phyloP scores from a whole-genome alignment of 129 eudicot species.

The Chrysanthemum makinoi region DNA sequence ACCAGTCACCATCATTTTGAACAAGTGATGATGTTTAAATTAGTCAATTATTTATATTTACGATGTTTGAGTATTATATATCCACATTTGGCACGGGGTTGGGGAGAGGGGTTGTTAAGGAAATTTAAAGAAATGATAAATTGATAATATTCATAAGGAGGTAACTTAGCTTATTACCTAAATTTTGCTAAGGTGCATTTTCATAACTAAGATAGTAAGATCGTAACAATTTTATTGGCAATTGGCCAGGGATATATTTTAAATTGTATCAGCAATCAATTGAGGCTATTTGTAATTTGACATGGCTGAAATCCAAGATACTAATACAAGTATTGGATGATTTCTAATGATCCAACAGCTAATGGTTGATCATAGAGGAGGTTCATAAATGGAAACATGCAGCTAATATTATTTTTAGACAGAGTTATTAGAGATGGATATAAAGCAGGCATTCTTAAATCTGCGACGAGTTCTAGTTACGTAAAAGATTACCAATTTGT shows the following conservation, averaged over 20 bases:
- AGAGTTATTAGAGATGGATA: slow-evolving; percentile 62
- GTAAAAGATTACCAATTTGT: slow-evolving; percentile 58
- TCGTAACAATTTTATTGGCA: no score
- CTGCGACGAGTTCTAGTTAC: slow-evolving; percentile 59
- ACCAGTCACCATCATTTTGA: no score
- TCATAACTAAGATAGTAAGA: no score
- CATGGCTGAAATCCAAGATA: slow-evolving; percentile 61
- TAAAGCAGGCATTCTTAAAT: slow-evolving; percentile 64
- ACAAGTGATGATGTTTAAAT: no score
- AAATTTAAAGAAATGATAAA: no score
- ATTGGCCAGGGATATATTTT: not conserved
- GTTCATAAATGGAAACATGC: slow-evolving; percentile 55
- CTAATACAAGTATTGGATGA: slow-evolving; percentile 66
- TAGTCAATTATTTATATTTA: no score
- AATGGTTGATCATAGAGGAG: slow-evolving; percentile 49
- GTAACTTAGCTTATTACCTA: no score
- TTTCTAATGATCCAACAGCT: slow-evolving; percentile 48
- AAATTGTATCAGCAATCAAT: slow-evolving; percentile 66
- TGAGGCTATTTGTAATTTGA: slow-evolving; percentile 50
- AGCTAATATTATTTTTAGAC: slow-evolving; percentile 50
- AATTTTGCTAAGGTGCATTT: no score
- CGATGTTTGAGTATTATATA: no score
- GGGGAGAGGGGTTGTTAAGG: no score
- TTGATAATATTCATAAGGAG: no score
- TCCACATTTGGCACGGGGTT: no score